Base-by-base conservation (phyloP, 2,329 filamentous ascomycete species). In the Colletotrichum zoysiae region DNA sequence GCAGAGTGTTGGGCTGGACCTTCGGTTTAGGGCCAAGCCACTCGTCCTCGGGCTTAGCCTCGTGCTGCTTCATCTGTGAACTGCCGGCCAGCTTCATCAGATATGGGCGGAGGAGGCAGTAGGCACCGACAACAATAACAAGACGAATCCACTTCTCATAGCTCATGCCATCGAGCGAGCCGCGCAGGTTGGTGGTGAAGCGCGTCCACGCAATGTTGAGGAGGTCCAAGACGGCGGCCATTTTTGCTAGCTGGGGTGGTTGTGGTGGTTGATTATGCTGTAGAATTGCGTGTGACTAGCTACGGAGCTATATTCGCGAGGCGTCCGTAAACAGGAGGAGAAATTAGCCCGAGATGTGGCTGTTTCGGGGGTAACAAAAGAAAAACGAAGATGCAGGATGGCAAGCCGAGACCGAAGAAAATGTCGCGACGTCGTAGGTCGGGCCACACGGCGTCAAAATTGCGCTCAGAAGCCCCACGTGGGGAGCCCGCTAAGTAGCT, bases 41-140 rank as follows among this genome's bases (percentile, higher is more conserved):
- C 42, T 87, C 84, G 55, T 86, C 82, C 76, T 89, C 84, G 74
- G 85, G 84, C 74, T 61, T 63, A 35, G 64, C 40, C 76, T 91
- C 90, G 78, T 92, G 85, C 78, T 91, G 86, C 77, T 86, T 86
- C 79, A 90, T 88, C 78, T 93, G 90, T 74, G 86, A 82, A 76
- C 88, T 89, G 72, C 86, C 89, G 76, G 90, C 90, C 48, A 90
- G 81, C 78, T 91, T 92, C 77, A 95, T 86, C 63, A 95, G 81
- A 79, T 94, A 94, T 0, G 93, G 93, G 1, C 94, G 90, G 33
- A 94, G 77, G 64, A 96, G 87, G 74, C 91, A 79, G 84, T 95
- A 97, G 67, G 89, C 91, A 77, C 93, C 89, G 26, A 94, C 88
- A 73, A 94, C 88, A 75, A 90, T 86, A 75, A 94, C 82, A 70